A percentile compares a stretch with the other conserved stretches of the same genome.
Evolutionary conservation across 768 basidiomycete genomes (phyloP).

Genomic region (Mycena kentingensis): DNA sequence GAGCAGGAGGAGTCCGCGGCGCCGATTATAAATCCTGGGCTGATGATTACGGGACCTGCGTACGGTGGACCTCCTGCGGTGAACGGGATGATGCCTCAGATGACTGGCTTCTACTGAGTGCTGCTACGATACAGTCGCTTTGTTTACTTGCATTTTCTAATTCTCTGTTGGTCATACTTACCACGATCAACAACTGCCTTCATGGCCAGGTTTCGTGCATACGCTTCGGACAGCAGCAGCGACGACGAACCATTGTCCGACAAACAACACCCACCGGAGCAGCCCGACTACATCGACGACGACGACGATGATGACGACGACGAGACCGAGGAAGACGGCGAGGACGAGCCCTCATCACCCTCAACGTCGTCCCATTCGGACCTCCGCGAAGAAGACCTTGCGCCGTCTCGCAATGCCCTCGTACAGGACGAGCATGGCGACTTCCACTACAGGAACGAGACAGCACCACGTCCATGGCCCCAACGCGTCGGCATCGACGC

Average conservation of each 20-base stretch:
- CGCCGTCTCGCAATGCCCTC: slow-evolving; percentile 48
- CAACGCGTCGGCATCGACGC: slow-evolving; percentile 76
- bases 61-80: slow-evolving; percentile 61
- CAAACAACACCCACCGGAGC: slow-evolving; percentile 29
- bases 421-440: slow-evolving; percentile 60
- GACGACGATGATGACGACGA: slow-evolving; percentile 37
- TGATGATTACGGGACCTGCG: slow-evolving; percentile 57
- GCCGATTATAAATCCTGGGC: slow-evolving; percentile 85
- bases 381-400: slow-evolving; percentile 54
- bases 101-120: slow-evolving; percentile 23
- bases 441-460: slow-evolving; percentile 43
- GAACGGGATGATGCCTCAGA: slow-evolving; percentile 64
- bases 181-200: not conserved
- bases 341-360: slow-evolving; percentile 37
- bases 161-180: not conserved
- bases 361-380: slow-evolving; percentile 44
- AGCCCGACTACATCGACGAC: slow-evolving; percentile 20
- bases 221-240: slow-evolving; percentile 53
- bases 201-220: slow-evolving; percentile 74
- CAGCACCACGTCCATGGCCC: slow-evolving; percentile 59
- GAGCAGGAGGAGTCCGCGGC: slow-evolving; percentile 86
- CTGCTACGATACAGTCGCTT: slow-evolving; percentile 4
- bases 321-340: slow-evolving; percentile 40
- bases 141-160: slow-evolving; percentile 17
- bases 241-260: slow-evolving; percentile 39